Base-by-base conservation (phyloP, 2,329 filamentous ascomycete genomes). In the Blumeriella jaapii region DNA sequence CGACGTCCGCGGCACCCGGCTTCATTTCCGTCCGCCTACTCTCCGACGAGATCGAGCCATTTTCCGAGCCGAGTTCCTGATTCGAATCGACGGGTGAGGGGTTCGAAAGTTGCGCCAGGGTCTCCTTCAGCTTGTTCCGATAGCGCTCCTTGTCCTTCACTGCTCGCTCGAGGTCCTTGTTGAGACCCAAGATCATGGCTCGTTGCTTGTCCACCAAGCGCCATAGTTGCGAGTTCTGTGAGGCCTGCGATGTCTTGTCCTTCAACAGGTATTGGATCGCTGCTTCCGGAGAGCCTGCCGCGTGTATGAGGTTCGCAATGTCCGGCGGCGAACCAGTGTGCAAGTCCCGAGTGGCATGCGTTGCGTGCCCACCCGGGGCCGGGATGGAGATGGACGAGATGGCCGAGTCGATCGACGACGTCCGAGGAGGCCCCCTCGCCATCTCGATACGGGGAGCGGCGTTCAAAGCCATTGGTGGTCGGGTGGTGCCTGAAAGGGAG, bases 81-180 rank as follows among this genome's bases (percentile, higher is more conserved):
- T 39, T 55, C 6, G 53, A 56, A 23, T 55, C 50, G 7, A 50
- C 50, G 6, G 52, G 49, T 11, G 52, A 53, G 14, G 50, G 46
- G 26, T 50, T 51, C n/a, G 54, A 49, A 14, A 51, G 27, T 17
- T 49, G 47, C 50, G 65, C 58, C 51, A 76, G 58, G 6, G 73
- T 59, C 37, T 96, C 87, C 59, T 93, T 94, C 27, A 93, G 57
- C 59, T 91, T 94, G 58, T 80, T 87, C 50, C 83, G 77, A 55
- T 96, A 96, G 50, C 81, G 80, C 47, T 96, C 89, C 60, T 95
- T 95, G 49, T 96, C 91, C 56, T 93, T 93, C 45, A 94, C 60
- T 1, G 87, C 78, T 34, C 83, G 75, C 59, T 96, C 89, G 9
- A 98, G 65, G 55, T 98, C 91, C 58, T 91, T 93, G 55, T 96